Evolutionary conservation across 1,284 basidiomycete genomes (phyloP).

Genomic region (Polyporus tsugae): DNA sequence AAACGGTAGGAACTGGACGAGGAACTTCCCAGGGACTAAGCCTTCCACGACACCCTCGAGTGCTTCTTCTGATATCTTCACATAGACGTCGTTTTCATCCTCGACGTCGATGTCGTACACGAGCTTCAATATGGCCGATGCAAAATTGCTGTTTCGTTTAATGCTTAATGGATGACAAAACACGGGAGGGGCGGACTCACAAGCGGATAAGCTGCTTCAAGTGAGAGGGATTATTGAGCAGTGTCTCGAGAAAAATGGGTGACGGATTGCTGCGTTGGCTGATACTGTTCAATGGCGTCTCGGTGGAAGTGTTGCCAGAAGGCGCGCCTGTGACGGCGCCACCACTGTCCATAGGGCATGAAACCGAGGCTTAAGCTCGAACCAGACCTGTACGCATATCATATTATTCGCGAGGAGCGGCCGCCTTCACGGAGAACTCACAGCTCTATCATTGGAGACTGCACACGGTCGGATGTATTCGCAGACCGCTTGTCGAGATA

Average conservation of each 20-base stretch:
- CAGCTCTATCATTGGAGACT: slow-evolving; percentile 5
- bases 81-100: slow-evolving; percentile 15
- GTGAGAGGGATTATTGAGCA: slow-evolving; percentile 8
- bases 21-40: slow-evolving; percentile 21
- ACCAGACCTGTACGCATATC: not conserved
- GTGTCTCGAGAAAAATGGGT: slow-evolving; percentile 20
- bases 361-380: not conserved
- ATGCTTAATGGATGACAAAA: not conserved
- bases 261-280: slow-evolving; percentile 8
- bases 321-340: slow-evolving; percentile 14
- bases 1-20: slow-evolving; percentile 26
- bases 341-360: slow-evolving; percentile 21
- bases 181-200: not conserved
- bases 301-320: slow-evolving; percentile 28
- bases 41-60: not conserved
- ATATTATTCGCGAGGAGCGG: not conserved
- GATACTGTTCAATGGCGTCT: slow-evolving; percentile 9
- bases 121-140: slow-evolving; percentile 21
- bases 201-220: slow-evolving; percentile 12
- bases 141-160: slow-evolving; percentile 1
- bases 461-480: slow-evolving; percentile 10
- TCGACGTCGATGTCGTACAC: slow-evolving; percentile 26
- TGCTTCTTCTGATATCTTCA: slow-evolving; percentile 13
- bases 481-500: slow-evolving; percentile 10
- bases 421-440: not conserved